Evolutionary conservation across 805 yeast genomes (phyloP).

Genomic region (Lipomyces sp.): DNA sequence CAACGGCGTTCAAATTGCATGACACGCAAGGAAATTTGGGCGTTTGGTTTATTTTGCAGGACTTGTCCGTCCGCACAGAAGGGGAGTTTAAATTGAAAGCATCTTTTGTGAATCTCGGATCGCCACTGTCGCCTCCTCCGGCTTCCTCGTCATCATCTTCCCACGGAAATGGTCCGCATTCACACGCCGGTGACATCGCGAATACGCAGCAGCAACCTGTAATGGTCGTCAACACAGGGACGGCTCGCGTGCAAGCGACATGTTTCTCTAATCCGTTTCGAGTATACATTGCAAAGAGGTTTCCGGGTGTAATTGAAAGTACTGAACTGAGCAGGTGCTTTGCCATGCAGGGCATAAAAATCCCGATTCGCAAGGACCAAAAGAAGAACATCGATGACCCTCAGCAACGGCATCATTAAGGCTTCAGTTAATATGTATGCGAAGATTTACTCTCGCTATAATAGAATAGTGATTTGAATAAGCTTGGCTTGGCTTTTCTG

Average conservation of each 20-base stretch:
- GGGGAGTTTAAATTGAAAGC: conserved; percentile 51
- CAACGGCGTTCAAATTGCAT: conserved; percentile 49
- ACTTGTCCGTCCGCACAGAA: conserved; percentile 51
- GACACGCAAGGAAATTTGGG: conserved; percentile 48
- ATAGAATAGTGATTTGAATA: background rate
- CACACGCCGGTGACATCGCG: background rate
- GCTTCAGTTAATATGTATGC: background rate
- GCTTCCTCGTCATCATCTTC: conserved; percentile 9
- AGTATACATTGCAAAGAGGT: conserved; percentile 52
- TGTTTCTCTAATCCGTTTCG: conserved; percentile 47
- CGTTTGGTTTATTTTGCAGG: conserved; percentile 53
- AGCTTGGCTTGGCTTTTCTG: background rate
- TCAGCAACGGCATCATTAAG: background rate
- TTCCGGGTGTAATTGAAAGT: conserved; percentile 54
- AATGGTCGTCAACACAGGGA: conserved; percentile 35
- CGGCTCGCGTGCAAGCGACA: conserved; percentile 40
- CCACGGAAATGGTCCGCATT: background rate
- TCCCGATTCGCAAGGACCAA: conserved; percentile 47
- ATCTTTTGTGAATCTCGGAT: conserved; percentile 46
- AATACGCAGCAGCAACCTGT: conserved; percentile 23
- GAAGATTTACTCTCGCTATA: background rate
- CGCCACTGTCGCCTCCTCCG: conserved; percentile 20
- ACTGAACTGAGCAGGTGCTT: conserved; percentile 50
- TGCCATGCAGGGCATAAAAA: conserved; percentile 52
- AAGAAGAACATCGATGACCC: conserved; percentile 10